phyloP scores from a whole-genome alignment of 768 basidiomycete genomes.

The Saitozyma sp. region DNA sequence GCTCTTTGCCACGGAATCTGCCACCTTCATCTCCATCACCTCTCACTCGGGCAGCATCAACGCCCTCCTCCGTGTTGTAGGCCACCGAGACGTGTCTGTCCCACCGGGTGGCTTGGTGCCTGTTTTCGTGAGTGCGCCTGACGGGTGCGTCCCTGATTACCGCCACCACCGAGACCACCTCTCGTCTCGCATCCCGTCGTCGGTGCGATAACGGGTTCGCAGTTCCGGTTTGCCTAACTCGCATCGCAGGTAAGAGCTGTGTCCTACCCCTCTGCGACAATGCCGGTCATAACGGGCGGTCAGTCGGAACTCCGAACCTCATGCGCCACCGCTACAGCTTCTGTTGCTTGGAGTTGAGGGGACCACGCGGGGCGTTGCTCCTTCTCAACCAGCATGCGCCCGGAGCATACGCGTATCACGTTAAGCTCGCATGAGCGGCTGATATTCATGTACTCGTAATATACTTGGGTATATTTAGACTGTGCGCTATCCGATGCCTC shows the following conservation, averaged over 20 bases:
- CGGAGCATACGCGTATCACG: no score
- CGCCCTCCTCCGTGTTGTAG: conserved; percentile 28
- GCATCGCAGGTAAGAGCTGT: conserved; percentile 16
- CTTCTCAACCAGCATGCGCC: no score
- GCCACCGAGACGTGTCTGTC: conserved; percentile 26
- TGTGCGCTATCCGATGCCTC: no score
- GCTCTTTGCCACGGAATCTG: conserved; percentile 34
- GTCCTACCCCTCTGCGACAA: conserved; percentile 8
- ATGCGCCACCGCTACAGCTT: neutral
- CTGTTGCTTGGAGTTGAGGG: no score
- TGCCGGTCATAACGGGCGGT: conserved; percentile 15
- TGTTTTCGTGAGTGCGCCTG: conserved; percentile 27
- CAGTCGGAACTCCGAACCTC: conserved; percentile 4
- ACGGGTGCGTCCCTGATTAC: neutral
- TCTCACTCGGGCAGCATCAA: conserved; percentile 40
- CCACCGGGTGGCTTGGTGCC: conserved; percentile 41
- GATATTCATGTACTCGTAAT: no score
- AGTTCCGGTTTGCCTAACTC: neutral
- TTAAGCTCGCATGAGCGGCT: no score
- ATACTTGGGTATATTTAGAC: no score
- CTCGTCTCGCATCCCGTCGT: no score
- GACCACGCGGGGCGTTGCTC: no score
- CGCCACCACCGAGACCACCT: neutral
- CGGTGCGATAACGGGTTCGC: no score
- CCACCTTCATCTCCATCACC: conserved; percentile 39